These are phyloP conservation scores for Phyllosticta capitalensis DNA, from an alignment of 2,329 filamentous ascomycete species.

Conservation along the genomic window DNA sequence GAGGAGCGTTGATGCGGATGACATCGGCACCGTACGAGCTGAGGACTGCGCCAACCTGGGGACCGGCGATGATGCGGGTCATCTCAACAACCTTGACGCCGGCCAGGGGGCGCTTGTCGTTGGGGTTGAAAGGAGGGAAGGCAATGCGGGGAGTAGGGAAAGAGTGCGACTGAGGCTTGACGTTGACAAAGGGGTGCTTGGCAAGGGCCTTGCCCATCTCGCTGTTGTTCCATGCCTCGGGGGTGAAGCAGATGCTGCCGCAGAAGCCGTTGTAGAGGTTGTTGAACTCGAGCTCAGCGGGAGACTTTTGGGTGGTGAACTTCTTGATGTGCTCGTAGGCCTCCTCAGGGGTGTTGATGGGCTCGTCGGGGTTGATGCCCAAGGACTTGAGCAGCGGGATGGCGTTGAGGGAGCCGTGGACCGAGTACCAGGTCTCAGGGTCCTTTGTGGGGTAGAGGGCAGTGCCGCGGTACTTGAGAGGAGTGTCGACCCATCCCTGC, in stretches of 20 bases:
- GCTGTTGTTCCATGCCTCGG: constrained; percentile 35
- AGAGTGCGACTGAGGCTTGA: constrained; percentile 24
- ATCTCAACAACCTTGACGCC: constrained; percentile 33
- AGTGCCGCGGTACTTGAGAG: constrained; percentile 28
- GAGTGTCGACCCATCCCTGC: constrained; percentile 27
- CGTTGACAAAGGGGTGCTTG: constrained; percentile 35
- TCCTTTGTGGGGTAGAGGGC: constrained; percentile 38
- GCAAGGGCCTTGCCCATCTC: constrained; percentile 35
- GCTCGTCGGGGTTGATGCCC: constrained; percentile 31
- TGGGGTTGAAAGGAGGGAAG: constrained; percentile 22
- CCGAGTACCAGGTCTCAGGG: constrained; percentile 38
- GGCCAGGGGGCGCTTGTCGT: constrained; percentile 30
- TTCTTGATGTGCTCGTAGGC: constrained; percentile 6
- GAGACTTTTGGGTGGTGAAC: constrained; percentile 18
- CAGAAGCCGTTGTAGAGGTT: constrained; percentile 35
- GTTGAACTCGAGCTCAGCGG: constrained; percentile 35
- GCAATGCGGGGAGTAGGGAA: constrained; percentile 23
- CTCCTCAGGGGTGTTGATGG: constrained; percentile 20
- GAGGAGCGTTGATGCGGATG: constrained; percentile 36
- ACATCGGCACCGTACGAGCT: constrained; percentile 39
- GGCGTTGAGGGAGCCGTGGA: constrained; percentile 42
- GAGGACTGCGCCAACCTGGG: constrained; percentile 33
- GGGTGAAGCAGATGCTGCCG: constrained; percentile 37
- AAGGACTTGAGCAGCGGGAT: constrained; percentile 36
- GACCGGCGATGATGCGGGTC: constrained; percentile 37